A percentile compares a stretch with the other conserved stretches of the same genome.
phyloP scores from a whole-genome alignment of 1,284 basidiomycete genomes.

The Heterobasidion annosum region DNA sequence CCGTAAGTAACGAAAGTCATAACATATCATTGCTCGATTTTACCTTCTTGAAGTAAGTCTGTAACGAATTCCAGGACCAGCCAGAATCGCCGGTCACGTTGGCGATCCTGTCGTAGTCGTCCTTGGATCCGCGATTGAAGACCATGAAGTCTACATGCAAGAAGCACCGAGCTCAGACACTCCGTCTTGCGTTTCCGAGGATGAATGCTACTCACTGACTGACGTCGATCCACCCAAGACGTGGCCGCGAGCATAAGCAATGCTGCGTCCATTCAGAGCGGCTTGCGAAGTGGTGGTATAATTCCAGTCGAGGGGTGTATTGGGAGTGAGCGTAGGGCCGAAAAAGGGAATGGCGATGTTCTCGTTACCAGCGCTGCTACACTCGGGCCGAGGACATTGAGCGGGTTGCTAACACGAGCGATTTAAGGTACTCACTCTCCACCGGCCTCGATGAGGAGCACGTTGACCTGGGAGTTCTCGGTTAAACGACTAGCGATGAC shows the following conservation, averaged over 20 bases:
- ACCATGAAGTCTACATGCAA: constrained; percentile 15
- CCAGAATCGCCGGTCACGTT: constrained; percentile 17
- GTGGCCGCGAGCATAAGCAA: constrained; percentile 22
- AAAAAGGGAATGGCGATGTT: not conserved
- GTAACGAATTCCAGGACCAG: constrained; percentile 21
- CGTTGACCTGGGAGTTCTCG: constrained; percentile 2
- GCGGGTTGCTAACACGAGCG: not conserved
- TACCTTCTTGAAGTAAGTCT: constrained; percentile 20
- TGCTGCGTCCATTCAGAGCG: constrained; percentile 18
- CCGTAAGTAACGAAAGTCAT: not conserved
- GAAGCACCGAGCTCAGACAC: not conserved
- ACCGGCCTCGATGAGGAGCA: constrained; percentile 8
- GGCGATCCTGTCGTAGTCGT: constrained; percentile 21
- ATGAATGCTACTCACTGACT: constrained; percentile 20
- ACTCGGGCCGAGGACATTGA: not conserved
- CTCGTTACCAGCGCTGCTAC: not conserved
- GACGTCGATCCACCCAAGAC: constrained; percentile 29
- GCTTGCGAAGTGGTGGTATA: constrained; percentile 23
- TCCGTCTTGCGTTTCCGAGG: no score
- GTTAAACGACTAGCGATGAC: constrained; percentile 3
- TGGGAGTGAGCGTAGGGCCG: not conserved
- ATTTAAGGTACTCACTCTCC: not conserved
- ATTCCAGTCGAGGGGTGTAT: constrained; percentile 16
- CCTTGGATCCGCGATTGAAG: constrained; percentile 20
- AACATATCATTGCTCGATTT: not conserved